These are phyloP conservation scores for Obelidium mucronatum DNA, from an alignment of 192 early-diverging fungal species.

Conservation along the genomic window DNA sequence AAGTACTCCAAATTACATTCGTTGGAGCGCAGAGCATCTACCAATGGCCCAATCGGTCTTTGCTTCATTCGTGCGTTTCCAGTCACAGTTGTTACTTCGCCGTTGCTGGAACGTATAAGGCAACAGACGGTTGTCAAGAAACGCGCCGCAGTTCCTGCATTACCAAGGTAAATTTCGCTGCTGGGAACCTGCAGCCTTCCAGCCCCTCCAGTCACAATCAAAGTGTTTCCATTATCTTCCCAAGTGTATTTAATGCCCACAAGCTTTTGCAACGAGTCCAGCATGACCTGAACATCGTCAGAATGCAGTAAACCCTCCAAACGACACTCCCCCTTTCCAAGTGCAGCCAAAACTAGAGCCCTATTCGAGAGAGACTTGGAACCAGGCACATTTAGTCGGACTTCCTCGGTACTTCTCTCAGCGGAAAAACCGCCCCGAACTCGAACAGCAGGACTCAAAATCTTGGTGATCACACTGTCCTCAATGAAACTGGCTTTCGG, in stretches of 20 bases:
- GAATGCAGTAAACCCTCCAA: slow-evolving; percentile 91
- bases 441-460: slow-evolving; percentile 77
- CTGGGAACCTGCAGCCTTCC: slow-evolving; percentile 78
- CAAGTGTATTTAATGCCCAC: slow-evolving; percentile 86
- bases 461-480: slow-evolving; percentile 85
- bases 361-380: slow-evolving; percentile 99
- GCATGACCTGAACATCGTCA: slow-evolving; percentile 98
- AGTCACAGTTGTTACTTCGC: slow-evolving; percentile 66
- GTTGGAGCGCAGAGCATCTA: slow-evolving; percentile 83
- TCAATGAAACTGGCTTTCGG: slow-evolving; percentile 79
- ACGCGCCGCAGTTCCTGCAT: slow-evolving; percentile 96
- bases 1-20: slow-evolving; percentile 79
- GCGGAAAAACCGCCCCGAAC: slow-evolving; percentile 54
- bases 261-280: slow-evolving; percentile 87
- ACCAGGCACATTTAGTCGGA: slow-evolving; percentile 81
- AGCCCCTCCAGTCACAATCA: slow-evolving; percentile 83
- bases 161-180: slow-evolving; percentile 90
- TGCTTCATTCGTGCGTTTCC: slow-evolving; percentile 99
- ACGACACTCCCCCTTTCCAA: slow-evolving; percentile 82
- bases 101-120: slow-evolving; percentile 57
- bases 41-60: slow-evolving; percentile 90
- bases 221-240: slow-evolving; percentile 91
- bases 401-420: slow-evolving; percentile 37
- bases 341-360: slow-evolving; percentile 88
- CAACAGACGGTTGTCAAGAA: slow-evolving; percentile 91